Conservation (phyloP, 352 stramenopile species). For the Phytophthora ohioensis region DNA sequence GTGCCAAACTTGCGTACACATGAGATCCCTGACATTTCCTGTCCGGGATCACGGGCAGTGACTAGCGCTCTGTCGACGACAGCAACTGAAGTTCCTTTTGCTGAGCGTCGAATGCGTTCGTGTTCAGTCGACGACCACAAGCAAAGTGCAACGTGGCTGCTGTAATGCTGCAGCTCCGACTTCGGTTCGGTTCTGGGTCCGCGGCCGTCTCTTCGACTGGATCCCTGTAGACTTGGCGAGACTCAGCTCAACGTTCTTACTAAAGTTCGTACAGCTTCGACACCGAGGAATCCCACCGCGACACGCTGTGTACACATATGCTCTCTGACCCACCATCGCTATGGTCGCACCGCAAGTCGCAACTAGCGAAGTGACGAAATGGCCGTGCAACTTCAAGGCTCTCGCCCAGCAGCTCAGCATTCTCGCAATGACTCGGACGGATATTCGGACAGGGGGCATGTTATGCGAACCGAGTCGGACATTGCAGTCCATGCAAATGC, state of each 20-base stretch:
- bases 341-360: conserved; percentile 8
- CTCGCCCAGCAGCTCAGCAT: conserved; percentile 15
- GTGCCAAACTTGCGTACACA: conserved; percentile 11
- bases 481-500: conserved; percentile 20
- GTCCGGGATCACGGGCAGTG: neutral
- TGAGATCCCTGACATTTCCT: conserved; percentile 23
- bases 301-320: conserved; percentile 10
- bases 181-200: conserved; percentile 12
- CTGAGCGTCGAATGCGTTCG: conserved; percentile 8
- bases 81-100: conserved; percentile 3
- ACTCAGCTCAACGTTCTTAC: conserved; percentile 1
- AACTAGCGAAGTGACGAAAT: conserved; percentile 24
- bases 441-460: conserved; percentile 7
- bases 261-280: conserved; percentile 4
- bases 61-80: neutral
- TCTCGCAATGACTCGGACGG: conserved; percentile 11
- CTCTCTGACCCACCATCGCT: neutral
- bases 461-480: conserved; percentile 11
- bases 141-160: neutral
- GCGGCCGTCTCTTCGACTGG: conserved; percentile 1
- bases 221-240: conserved; percentile 5
- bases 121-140: conserved; percentile 17
- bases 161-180: conserved; percentile 1
- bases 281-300: neutral
- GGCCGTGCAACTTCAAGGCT: neutral